Percentiles rank a stretch among this genome's conserved stretches.
These are phyloP conservation scores for Dioscorea zingiberensis DNA, from an alignment of 106 monocot species.

Conservation along the genomic window DNA sequence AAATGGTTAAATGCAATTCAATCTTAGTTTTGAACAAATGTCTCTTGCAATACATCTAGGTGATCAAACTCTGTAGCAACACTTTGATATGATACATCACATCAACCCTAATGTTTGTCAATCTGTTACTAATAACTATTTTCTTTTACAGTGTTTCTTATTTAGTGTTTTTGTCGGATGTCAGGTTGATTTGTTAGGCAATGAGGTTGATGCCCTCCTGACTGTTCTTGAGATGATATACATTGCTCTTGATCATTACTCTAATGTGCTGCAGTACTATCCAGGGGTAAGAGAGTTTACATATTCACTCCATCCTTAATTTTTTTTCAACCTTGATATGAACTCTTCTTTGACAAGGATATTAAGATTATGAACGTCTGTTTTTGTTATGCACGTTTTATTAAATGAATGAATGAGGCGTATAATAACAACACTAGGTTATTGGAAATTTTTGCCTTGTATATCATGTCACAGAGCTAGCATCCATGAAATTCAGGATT, in stretches of 20 bases:
- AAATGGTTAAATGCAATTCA: background rate
- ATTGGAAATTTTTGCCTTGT: background rate
- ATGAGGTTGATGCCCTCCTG: slow-evolving; percentile 76
- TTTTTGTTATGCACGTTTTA: background rate
- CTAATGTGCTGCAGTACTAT: slow-evolving; percentile 79
- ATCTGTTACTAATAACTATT: background rate
- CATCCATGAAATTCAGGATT: background rate
- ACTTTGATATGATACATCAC: background rate
- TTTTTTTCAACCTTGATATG: no score
- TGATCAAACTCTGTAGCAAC: background rate
- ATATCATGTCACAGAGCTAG: background rate
- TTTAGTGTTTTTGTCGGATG: slow-evolving; percentile 4
- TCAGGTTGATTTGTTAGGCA: slow-evolving; percentile 91
- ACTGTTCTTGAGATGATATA: slow-evolving; percentile 71
- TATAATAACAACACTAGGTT: background rate
- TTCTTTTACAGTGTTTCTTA: background rate
- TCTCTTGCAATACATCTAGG: background rate
- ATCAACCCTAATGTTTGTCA: background rate
- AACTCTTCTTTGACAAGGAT: background rate
- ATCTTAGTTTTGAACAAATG: background rate
- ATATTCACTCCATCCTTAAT: background rate
- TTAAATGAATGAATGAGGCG: background rate
- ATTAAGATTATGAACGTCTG: background rate
- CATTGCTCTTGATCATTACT: slow-evolving; percentile 81
- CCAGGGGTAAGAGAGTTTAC: slow-evolving; percentile 56